Evolutionary conservation across 1,139 yeast genomes (phyloP).

Genomic region (Sugiyamaella novakii): DNA sequence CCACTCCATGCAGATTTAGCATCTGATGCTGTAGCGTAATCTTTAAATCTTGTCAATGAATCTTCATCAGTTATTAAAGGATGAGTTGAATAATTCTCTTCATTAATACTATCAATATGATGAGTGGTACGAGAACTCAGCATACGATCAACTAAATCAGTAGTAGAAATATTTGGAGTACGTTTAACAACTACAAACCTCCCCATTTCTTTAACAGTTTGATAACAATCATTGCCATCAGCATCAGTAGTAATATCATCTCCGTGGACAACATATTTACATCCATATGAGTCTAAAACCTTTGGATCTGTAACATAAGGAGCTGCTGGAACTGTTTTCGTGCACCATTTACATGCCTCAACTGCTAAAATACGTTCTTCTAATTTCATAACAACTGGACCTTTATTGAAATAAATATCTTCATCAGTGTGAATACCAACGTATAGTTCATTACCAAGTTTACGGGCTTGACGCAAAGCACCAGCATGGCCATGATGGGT

Average conservation of each 20-base stretch:
- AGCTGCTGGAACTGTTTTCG: constrained; percentile 70
- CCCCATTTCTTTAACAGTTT: constrained; percentile 79
- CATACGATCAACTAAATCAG: constrained; percentile 94
- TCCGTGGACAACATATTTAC: constrained; percentile 93
- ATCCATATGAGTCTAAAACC: constrained; percentile 71
- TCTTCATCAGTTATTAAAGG: constrained; percentile 28
- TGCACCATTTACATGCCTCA: constrained; percentile 88
- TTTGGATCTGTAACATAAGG: constrained; percentile 94
- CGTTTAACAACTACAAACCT: constrained; percentile 85
- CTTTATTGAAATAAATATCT: constrained; percentile 79
- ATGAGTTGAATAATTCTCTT: constrained; percentile 31
- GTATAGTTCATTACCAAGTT: constrained; percentile 67
- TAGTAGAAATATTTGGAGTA: constrained; percentile 91
- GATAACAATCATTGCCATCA: constrained; percentile 90
- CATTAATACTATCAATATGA: constrained; percentile 51
- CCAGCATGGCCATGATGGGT: constrained; percentile 99
- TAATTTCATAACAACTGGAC: constrained; percentile 88
- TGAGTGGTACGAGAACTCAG: constrained; percentile 58
- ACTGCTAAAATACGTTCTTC: constrained; percentile 82
- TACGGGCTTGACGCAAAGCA: constrained; percentile 90
- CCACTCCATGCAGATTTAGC: constrained; percentile 65
- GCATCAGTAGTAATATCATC: constrained; percentile 98
- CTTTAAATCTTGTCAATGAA: constrained; percentile 47
- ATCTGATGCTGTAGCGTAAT: constrained; percentile 67
- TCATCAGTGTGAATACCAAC: constrained; percentile 94